Conservation (phyloP, 2,329 filamentous ascomycete genomes). For the Colletotrichum sp. region DNA sequence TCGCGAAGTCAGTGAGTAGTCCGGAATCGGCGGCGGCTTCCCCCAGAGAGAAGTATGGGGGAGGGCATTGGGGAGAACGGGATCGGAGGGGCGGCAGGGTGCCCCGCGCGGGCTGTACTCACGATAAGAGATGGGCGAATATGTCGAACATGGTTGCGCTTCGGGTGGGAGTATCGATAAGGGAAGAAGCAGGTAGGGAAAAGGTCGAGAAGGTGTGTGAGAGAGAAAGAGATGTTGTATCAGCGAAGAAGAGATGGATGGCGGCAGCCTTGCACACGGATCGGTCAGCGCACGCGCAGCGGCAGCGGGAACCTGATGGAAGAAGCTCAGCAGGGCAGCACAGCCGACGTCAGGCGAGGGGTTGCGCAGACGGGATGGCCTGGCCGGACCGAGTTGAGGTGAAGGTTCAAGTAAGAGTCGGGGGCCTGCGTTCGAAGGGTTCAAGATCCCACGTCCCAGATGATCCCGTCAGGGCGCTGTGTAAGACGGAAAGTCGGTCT, state of each 20-base stretch:
- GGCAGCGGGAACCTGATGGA: background rate
- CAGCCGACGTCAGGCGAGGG: conserved; percentile 10
- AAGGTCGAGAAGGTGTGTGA: background rate
- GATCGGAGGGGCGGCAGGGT: background rate
- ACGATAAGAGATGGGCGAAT: conserved; percentile 80
- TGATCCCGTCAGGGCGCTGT: background rate
- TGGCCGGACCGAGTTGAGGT: background rate
- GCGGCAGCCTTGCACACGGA: conserved; percentile 8
- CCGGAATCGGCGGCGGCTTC: background rate
- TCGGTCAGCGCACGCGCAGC: conserved; percentile 6
- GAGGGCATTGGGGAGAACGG: background rate
- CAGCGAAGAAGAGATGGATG: background rate
- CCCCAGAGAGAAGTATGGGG: background rate
- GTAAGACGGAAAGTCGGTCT: background rate
- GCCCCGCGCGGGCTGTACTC: conserved; percentile 41
- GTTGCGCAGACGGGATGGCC: background rate
- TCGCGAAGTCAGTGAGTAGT: background rate
- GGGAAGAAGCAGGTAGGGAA: background rate
- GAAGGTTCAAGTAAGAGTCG: background rate
- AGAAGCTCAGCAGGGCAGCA: background rate
- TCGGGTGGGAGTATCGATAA: background rate
- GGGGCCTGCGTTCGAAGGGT: background rate
- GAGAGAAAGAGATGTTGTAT: conserved; percentile 2
- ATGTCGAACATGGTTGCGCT: conserved; percentile 72
- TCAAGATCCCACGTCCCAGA: background rate